Percentiles rank a stretch among this genome's conserved stretches.
Evolutionary conservation across 768 basidiomycete genomes (phyloP).

Genomic region (Mycena kentingensis): DNA sequence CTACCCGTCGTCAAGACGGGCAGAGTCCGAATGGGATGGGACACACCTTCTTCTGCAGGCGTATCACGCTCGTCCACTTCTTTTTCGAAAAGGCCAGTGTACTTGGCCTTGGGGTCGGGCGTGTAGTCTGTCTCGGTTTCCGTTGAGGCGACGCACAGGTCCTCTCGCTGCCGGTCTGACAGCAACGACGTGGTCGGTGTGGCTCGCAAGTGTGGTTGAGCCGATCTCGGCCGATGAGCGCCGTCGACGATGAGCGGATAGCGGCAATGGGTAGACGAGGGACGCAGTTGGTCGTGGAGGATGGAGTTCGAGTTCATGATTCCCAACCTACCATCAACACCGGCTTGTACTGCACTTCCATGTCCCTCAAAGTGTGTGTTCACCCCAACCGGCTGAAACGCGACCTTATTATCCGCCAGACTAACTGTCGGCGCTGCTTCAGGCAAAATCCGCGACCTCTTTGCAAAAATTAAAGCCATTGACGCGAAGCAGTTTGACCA

Average conservation of each 20-base stretch:
- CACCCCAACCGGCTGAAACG: background rate
- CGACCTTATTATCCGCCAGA: conserved; percentile 29
- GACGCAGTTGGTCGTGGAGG: background rate
- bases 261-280: background rate
- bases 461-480: conserved; percentile 79
- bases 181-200: conserved; percentile 32
- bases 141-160: conserved; percentile 42
- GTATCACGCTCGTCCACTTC: conserved; percentile 97
- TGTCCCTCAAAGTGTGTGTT: conserved; percentile 42
- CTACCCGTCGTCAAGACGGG: conserved; percentile 40
- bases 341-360: conserved; percentile 10
- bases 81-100: conserved; percentile 88
- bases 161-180: conserved; percentile 36
- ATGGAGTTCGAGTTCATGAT: background rate
- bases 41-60: conserved; percentile 59
- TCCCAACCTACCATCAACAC: background rate
- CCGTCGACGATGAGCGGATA: background rate
- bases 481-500: conserved; percentile 91
- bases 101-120: conserved; percentile 86
- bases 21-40: background rate
- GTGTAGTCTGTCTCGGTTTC: conserved; percentile 62
- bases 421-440: conserved; percentile 80
- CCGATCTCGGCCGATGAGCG: conserved; percentile 32
- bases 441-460: conserved; percentile 74
- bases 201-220: conserved; percentile 23